A percentile compares a stretch with the other conserved stretches of the same genome.
Conservation (phyloP, 2,329 filamentous ascomycete species). For the Curvularia lunata region DNA sequence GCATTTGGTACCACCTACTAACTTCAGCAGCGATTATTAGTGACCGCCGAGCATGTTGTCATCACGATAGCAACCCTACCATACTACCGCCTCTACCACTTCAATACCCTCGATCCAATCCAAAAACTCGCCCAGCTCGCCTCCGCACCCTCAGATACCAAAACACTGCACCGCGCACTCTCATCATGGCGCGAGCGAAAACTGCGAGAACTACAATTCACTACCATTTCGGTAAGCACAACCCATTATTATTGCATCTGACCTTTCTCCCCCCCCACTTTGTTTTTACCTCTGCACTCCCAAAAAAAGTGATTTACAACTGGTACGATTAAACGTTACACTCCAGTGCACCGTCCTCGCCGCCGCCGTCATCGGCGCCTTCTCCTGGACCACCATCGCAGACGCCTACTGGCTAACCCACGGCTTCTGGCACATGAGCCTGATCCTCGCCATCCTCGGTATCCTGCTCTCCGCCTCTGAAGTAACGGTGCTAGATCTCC, state of each 20-base stretch:
- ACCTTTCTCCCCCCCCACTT: too few species aligned
- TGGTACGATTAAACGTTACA: neutral
- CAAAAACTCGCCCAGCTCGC: neutral
- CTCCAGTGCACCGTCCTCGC: neutral
- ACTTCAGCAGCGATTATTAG: neutral
- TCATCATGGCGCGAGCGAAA: neutral
- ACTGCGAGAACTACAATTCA: neutral
- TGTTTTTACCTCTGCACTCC: neutral
- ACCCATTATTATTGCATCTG: neutral
- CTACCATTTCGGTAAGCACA: neutral
- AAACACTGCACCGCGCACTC: neutral
- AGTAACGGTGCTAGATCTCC: neutral
- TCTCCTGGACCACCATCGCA: neutral
- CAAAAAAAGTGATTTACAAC: neutral
- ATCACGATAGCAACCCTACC: neutral
- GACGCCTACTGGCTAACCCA: neutral
- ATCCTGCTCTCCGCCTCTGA: neutral
- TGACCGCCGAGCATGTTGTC: neutral
- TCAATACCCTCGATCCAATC: neutral
- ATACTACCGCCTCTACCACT: slow-evolving; percentile 5
- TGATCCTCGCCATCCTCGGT: neutral
- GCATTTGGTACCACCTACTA: neutral
- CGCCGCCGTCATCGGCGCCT: slow-evolving; percentile 1
- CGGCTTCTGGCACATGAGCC: slow-evolving; percentile 1
- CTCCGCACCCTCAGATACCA: neutral